Evolutionary conservation across 2,329 filamentous ascomycete species (phyloP).

Genomic region (Claviceps digitariae): DNA sequence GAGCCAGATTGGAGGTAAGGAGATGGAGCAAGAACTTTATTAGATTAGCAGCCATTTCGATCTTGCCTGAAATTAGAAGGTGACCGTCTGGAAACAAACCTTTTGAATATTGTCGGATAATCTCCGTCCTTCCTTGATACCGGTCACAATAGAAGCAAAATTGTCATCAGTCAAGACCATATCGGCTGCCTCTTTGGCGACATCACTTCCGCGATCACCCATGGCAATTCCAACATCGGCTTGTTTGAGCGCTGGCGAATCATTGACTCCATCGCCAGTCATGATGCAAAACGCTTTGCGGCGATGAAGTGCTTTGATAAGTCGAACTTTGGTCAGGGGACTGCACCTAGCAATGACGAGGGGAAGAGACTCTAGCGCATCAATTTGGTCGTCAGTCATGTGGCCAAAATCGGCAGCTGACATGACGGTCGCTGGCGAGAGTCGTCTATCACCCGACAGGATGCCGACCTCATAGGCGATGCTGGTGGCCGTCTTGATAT

Average conservation of each 20-base stretch:
- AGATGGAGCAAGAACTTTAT: conserved; percentile 47
- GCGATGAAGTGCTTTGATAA: conserved; percentile 61
- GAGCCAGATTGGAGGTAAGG: conserved; percentile 55
- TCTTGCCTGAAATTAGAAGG: neutral
- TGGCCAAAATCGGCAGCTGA: conserved; percentile 48
- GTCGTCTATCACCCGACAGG: conserved; percentile 24
- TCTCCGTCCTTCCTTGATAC: conserved; percentile 55
- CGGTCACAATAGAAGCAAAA: conserved; percentile 68
- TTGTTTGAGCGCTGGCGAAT: conserved; percentile 58
- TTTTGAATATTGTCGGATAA: conserved; percentile 65
- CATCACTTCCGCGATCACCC: conserved; percentile 57
- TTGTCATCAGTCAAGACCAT: conserved; percentile 85
- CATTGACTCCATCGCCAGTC: conserved; percentile 66
- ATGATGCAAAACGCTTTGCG: conserved; percentile 57
- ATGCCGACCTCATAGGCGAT: conserved; percentile 55
- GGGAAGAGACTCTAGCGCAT: conserved; percentile 45
- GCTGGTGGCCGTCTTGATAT: conserved; percentile 52
- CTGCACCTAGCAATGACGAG: conserved; percentile 58
- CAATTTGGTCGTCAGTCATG: conserved; percentile 48
- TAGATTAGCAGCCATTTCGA: neutral
- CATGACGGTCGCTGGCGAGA: conserved; percentile 39
- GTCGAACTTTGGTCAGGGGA: conserved; percentile 58
- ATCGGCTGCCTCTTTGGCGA: conserved; percentile 70
- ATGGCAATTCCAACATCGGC: conserved; percentile 67
- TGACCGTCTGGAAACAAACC: conserved; percentile 23